Base-by-base conservation (phyloP, 2,329 filamentous ascomycete genomes). In the Westerdykella sp. region DNA sequence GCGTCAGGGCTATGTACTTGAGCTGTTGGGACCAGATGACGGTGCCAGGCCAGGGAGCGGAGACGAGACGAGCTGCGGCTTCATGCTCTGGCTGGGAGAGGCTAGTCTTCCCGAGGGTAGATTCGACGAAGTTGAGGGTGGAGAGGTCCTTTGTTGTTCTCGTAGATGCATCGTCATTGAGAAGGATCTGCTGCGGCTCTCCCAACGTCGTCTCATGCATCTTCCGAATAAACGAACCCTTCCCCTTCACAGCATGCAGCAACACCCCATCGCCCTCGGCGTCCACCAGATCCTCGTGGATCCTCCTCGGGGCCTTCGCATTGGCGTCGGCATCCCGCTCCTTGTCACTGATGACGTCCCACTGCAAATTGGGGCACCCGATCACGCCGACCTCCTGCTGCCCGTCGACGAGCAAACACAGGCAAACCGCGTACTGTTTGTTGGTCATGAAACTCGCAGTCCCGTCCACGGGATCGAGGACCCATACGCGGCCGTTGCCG, bases 381-480 rank as follows among this genome's bases (percentile, higher is more conserved):
- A 82, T 64, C 2, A 81, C 76, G n/a, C 75, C 79, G 16, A 84
- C 58, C 40, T 74, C 67, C 58, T 84, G 76, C 37, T 63, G 54
- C 3, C 80, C 80, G 41, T 81, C 68, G 45, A 79, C 73, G 2
- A 83, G 62, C 48, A 84, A 63, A 3, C 76, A 75, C 15, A 83
- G 65, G 46, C 77, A 78, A 4, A 84, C 77, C 3, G 76, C 80
- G 42, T 83, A 84, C 62, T 84, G 80, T 60, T 79, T 72, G 3
- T 77, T 77, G 32, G 66, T 66, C 50, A 84, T 74, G 45, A 81
- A 84, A 0, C 79, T 77, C 13, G 75, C 76, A 1, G 80, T 84
- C 23, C 80, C 80, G 51, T 84, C 80, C 6, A 84, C 76, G 0
- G 80, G 80, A 54, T 84, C 80, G 57, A 84, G 73, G 23, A 80